Conservation (phyloP, 139 green algal species). For the Edaphochlamys debaryana region DNA sequence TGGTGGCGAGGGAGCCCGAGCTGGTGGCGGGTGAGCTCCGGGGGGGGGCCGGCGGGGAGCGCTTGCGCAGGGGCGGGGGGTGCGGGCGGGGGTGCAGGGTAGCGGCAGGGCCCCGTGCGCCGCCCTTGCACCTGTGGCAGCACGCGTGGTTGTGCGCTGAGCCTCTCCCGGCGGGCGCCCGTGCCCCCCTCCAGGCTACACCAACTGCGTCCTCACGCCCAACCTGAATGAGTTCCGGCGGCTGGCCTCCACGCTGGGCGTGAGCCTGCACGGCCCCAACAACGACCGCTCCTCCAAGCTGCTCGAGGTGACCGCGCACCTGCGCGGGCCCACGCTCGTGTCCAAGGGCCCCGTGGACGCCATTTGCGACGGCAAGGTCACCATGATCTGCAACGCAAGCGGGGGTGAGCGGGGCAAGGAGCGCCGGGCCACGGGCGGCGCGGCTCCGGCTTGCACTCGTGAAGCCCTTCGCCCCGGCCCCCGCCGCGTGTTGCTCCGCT, state of each 20-base stretch:
- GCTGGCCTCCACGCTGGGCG: constrained; percentile 52
- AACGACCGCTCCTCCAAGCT: constrained; percentile 56
- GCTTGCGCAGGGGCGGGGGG: not conserved
- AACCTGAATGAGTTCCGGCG: constrained; percentile 75
- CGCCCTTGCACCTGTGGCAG: no score
- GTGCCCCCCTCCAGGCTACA: constrained; percentile 47
- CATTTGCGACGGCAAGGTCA: constrained; percentile 43
- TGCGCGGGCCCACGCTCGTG: constrained; percentile 50
- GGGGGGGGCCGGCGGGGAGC: no score
- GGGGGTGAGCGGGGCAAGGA: constrained; percentile 44
- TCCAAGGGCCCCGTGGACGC: constrained; percentile 56
- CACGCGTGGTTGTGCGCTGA: no score
- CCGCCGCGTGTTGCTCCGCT: no score
- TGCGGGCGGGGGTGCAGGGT: not conserved
- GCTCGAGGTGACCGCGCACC: constrained; percentile 38
- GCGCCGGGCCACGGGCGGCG: no score
- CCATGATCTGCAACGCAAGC: constrained; percentile 45
- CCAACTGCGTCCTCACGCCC: constrained; percentile 66
- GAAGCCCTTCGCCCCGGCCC: no score
- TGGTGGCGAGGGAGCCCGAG: constrained; percentile 47
- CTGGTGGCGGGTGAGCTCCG: constrained; percentile 55
- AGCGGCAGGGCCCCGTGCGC: no score
- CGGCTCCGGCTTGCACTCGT: no score
- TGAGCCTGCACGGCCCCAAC: constrained; percentile 52
- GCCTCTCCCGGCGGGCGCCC: no score